Evolutionary conservation across 306 rosid species (phyloP).

Genomic region (Pyrus pyrifolia): DNA sequence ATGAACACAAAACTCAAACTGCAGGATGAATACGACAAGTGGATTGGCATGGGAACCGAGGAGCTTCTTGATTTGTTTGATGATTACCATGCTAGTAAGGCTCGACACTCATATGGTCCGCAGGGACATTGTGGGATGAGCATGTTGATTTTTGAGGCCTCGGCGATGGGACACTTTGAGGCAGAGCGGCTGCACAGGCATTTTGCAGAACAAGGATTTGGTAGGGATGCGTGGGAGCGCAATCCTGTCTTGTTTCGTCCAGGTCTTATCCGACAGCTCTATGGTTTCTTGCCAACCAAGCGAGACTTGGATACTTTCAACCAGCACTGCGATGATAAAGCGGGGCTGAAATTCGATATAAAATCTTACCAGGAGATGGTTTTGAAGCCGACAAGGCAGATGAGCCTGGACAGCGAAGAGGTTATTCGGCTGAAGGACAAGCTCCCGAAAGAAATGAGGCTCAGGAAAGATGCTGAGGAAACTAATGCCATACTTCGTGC

Average conservation of each 20-base stretch:
- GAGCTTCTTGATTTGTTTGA: constrained; percentile 68
- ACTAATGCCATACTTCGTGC: constrained; percentile 26
- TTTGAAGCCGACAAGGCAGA: constrained; percentile 46
- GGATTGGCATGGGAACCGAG: constrained; percentile 58
- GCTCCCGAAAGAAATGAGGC: constrained; percentile 28
- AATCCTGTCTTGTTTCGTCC: constrained; percentile 28
- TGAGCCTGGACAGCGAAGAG: constrained; percentile 54
- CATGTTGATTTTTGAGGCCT: constrained; percentile 69
- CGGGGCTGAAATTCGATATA: constrained; percentile 59
- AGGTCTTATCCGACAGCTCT: constrained; percentile 73
- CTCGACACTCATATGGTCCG: constrained; percentile 82
- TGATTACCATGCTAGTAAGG: constrained; percentile 44
- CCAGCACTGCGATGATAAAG: constrained; percentile 62
- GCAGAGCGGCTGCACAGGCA: constrained; percentile 76
- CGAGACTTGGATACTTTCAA: constrained; percentile 71
- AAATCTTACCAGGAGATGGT: constrained; percentile 72
- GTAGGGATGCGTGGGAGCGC: constrained; percentile 55
- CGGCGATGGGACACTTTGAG: constrained; percentile 64
- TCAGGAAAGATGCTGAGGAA: constrained; percentile 23
- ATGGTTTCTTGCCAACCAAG: constrained; percentile 65
- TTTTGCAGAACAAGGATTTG: constrained; percentile 60
- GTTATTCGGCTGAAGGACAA: constrained; percentile 29
- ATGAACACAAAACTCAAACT: constrained; percentile 39
- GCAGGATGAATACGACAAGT: constrained; percentile 24
- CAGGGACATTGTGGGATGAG: constrained; percentile 92